Base-by-base conservation (phyloP, 2,329 filamentous ascomycete genomes). In the Arthrobotrys sinensis region DNA sequence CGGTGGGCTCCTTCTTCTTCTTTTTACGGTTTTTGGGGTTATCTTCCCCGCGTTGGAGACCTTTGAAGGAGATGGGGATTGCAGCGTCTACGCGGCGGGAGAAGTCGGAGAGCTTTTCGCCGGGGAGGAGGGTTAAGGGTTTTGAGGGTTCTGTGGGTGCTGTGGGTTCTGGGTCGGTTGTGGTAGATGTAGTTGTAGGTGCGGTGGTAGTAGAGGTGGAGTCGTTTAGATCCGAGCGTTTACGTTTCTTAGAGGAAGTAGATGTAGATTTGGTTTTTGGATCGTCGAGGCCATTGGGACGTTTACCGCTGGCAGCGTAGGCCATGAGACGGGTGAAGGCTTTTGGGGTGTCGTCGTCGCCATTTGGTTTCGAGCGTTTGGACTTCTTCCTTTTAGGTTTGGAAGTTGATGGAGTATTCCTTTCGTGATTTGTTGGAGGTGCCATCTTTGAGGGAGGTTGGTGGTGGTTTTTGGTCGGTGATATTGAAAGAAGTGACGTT, bases 261-360 rank as follows among this genome's bases (percentile, higher is more conserved):
- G 72, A 57, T n/a, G 82, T 81, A 55, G 78, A 80, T 40, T 84
- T 84, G 10, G 63, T 24, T 34, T 66, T 86, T 82, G n/a, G 92
- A 80, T 96, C 89, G 83, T 97, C 91, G 7, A 96, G 86, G 5
- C 91, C 90, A 8, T 88, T 89, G 4, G 88, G 87, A 8, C 88
- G 84, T 77, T 87, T 88, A 82, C 90, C 90, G 21, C 85, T 85
- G n/a, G 89, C 87, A 46, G 91, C 89, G 80, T 90, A 89, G 38
- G 92, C 90, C 92, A 98, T 96, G 79, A 98, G 86, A 11, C 94
- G 90, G 79, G 90, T 89, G 84, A 99, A 99, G 0, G 92, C 93
- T 81, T 93, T 92, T 0, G 96, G 96, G 0, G 92, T 94, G 85
- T 98, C 96, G 83, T 97, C 91, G 45, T 88, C 86, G 34, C 83